A percentile compares a stretch with the other conserved stretches of the same genome.
phyloP scores from a whole-genome alignment of 225 moss, liverwort and hornwort genomes.

The Anthoceros angustus region DNA sequence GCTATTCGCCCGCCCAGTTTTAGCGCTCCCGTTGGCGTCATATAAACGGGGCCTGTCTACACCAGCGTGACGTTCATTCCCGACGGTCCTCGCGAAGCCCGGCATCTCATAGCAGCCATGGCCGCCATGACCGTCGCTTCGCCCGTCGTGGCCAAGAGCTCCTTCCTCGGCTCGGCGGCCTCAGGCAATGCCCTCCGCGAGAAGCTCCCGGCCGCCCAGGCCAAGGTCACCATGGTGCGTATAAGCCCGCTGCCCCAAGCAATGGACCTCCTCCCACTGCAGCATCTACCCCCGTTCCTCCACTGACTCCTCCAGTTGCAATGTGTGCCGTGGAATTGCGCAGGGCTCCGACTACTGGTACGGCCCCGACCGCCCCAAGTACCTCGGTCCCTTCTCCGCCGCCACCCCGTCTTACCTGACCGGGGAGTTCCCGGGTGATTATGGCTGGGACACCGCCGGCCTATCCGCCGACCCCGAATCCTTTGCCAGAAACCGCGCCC shows the following conservation, averaged over 20 bases:
- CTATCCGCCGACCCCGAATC: slow-evolving; percentile 2
- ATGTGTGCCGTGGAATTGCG: background rate
- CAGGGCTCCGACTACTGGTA: slow-evolving; percentile 2
- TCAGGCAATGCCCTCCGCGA: slow-evolving; percentile 6
- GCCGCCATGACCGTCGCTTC: slow-evolving; percentile 17
- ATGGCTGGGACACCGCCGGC: slow-evolving; percentile 1
- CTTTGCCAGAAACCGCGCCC: background rate
- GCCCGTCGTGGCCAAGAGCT: slow-evolving; percentile 8
- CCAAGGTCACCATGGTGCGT: slow-evolving; percentile 15
- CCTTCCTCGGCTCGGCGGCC: slow-evolving; percentile 13
- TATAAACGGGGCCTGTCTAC: no score
- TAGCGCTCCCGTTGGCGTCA: no score
- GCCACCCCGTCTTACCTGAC: background rate
- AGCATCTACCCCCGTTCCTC: background rate
- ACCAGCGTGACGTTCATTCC: no score
- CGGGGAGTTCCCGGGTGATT: slow-evolving; percentile 1
- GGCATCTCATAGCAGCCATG: background rate
- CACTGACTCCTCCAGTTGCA: background rate
- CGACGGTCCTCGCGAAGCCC: background rate
- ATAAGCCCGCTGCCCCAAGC: background rate
- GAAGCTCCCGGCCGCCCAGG: slow-evolving; percentile 3
- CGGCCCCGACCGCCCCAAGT: slow-evolving; percentile 3
- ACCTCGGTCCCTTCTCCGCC: slow-evolving; percentile 1
- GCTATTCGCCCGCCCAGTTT: no score
- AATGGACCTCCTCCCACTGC: background rate